A percentile compares a stretch with the other conserved stretches of the same genome.
phyloP scores from a whole-genome alignment of 1,284 basidiomycete species.

The Ustilago shanxiensis region DNA sequence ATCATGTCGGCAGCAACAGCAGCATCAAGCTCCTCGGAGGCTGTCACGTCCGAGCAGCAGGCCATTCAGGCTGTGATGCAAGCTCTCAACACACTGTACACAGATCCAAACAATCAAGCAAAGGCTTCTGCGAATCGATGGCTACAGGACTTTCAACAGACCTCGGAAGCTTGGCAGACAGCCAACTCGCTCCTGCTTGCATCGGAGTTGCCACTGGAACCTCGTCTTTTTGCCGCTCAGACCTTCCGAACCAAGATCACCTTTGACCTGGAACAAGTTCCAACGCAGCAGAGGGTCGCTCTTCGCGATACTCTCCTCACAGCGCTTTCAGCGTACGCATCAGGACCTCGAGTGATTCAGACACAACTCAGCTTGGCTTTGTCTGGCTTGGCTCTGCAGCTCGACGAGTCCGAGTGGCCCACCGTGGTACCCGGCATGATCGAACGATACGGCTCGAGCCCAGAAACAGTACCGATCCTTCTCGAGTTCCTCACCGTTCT shows the following conservation, averaged over 20 bases:
- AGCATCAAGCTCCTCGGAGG: slow-evolving; percentile 25
- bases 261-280: slow-evolving; percentile 93
- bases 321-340: slow-evolving; percentile 77
- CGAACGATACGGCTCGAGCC: slow-evolving; percentile 85
- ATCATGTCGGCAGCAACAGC: slow-evolving; percentile 30
- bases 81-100: slow-evolving; percentile 74
- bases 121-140: slow-evolving; percentile 76
- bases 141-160: slow-evolving; percentile 71
- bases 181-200: slow-evolving; percentile 90
- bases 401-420: slow-evolving; percentile 81
- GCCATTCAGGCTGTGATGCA: slow-evolving; percentile 70
- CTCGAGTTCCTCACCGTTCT: slow-evolving; percentile 91
- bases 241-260: slow-evolving; percentile 95
- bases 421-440: slow-evolving; percentile 86
- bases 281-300: slow-evolving; percentile 78
- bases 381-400: slow-evolving; percentile 89
- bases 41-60: slow-evolving; percentile 32
- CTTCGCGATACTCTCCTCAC: slow-evolving; percentile 88
- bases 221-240: slow-evolving; percentile 94
- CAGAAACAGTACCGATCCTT: slow-evolving; percentile 83
- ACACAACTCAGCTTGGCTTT: slow-evolving; percentile 91
- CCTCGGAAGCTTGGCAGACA: slow-evolving; percentile 93
- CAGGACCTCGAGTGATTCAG: slow-evolving; percentile 87
- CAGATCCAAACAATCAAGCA: slow-evolving; percentile 81
- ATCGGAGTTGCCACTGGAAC: slow-evolving; percentile 82